Evolutionary conservation across 2,329 filamentous ascomycete genomes (phyloP), one percentile per base, ranked within the genome.

Genomic region (Penicillium sp.): DNA sequence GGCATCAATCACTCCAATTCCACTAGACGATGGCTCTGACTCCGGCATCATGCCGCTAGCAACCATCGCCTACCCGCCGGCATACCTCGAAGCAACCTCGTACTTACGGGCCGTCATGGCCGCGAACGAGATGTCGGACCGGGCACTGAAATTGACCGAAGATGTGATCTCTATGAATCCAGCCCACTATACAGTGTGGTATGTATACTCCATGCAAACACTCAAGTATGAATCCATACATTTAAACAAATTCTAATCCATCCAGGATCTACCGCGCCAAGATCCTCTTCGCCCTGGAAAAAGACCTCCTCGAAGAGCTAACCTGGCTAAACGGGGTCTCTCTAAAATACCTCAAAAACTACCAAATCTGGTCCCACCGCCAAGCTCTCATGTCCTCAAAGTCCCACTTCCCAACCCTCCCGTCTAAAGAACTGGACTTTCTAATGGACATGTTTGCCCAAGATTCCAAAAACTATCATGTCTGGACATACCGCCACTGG

Each of bases 101-200:
- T 98, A 96, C 66, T 78, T 98, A 36, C 84, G 92, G 44, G 89
- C 92, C 44, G 77, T 95, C 52, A 98, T 98, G 90, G 84, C 85
- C 10, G 73, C 72, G 32, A 84, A 93, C 60, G 92, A 98, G 65
- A 76, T 83, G 70, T 88, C 84, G 15, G 75, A 82, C 14, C 77
- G 92, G 32, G 84, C 80, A 23, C 74, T 98, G 29, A 75, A 73
- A 20, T 77, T 98, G 45, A 98, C 92, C 3, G 83, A 88, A 60
- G 80, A 90, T 64, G 81, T 98, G 59, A 96, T 98, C 59, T 72
- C 74, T 43, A 80, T 95, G 76, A 98, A 98, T 65, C 85, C 92
- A 11, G 89, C 92, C 1, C 92, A 98, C 70, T 98, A 98, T 69
- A 98, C 92, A 11, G 90, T 96, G 45, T 98, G 92, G 92, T 77